phyloP scores from a whole-genome alignment of 257 asterid species.

The Ilex aquifolium region DNA sequence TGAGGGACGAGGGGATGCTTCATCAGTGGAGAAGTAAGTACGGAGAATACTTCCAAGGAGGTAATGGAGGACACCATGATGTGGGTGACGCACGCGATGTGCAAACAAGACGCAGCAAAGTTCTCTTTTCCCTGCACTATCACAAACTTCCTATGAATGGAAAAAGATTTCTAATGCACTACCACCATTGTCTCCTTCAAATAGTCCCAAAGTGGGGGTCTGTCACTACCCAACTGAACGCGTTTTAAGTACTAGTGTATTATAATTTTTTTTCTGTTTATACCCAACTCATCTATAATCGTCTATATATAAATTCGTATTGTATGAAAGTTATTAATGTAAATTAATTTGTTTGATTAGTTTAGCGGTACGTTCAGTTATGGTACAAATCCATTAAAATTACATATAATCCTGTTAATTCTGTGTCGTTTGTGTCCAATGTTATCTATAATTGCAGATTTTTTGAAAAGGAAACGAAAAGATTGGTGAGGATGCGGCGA shows the following conservation, averaged over 20 bases:
- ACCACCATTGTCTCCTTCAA: slow-evolving; percentile 24
- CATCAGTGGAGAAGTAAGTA: neutral
- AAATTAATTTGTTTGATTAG: no score
- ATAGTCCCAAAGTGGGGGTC: slow-evolving; percentile 26
- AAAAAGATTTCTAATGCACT: slow-evolving; percentile 21
- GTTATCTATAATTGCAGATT: no score
- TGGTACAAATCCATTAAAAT: no score
- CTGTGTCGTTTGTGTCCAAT: no score
- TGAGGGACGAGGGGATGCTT: neutral
- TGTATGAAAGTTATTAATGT: no score
- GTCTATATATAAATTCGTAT: no score
- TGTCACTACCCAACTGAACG: slow-evolving; percentile 7
- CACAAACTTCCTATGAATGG: slow-evolving; percentile 13
- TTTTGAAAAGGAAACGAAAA: no score
- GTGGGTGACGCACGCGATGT: slow-evolving; percentile 41
- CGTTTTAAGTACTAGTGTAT: no score
- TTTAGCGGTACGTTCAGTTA: no score
- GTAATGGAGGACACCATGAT: slow-evolving; percentile 64
- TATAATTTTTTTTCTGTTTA: no score
- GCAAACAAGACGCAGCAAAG: slow-evolving; percentile 14
- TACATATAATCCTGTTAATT: no score
- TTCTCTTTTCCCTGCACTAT: slow-evolving; percentile 19
- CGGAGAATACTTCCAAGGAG: neutral
- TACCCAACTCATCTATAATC: no score
- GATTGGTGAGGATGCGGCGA: slow-evolving; percentile 27